Percentiles rank a stretch among this genome's conserved stretches.
Conservation (phyloP, 1,139 yeast genomes). For the Schwanniomyces etchellsii region DNA sequence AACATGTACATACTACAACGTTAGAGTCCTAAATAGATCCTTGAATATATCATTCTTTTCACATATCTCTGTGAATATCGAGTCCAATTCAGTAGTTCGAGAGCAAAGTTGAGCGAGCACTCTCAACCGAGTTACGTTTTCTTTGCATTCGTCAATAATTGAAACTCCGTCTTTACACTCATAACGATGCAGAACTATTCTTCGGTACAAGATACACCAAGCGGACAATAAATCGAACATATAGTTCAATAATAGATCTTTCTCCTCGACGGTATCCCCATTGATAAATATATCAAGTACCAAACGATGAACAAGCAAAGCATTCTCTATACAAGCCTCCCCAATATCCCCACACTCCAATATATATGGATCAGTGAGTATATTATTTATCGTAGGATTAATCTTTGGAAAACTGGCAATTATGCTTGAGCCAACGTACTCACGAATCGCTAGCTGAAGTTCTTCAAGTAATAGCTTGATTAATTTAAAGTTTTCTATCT, state of each 20-base stretch:
- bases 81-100: neutral
- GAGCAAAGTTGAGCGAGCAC: neutral
- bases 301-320: conserved; percentile 14
- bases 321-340: conserved; percentile 7
- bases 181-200: neutral
- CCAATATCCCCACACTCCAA: conserved; percentile 11
- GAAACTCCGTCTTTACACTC: neutral
- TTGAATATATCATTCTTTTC: neutral
- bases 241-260: conserved; percentile 19
- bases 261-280: conserved; percentile 13
- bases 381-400: conserved; percentile 23
- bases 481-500: conserved; percentile 4
- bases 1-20: conserved; percentile 2
- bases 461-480: conserved; percentile 12
- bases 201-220: conserved; percentile 16
- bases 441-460: conserved; percentile 8
- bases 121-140: neutral
- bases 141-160: neutral
- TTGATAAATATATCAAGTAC: conserved; percentile 10
- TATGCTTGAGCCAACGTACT: conserved; percentile 12
- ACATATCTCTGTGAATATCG: neutral
- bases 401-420: conserved; percentile 25
- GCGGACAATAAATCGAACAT: conserved; percentile 29
- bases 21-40: too few relatives aligned
- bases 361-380: conserved; percentile 23